Base-by-base conservation (phyloP, 495 filamentous ascomycete species). In the Tuber calosporum region DNA sequence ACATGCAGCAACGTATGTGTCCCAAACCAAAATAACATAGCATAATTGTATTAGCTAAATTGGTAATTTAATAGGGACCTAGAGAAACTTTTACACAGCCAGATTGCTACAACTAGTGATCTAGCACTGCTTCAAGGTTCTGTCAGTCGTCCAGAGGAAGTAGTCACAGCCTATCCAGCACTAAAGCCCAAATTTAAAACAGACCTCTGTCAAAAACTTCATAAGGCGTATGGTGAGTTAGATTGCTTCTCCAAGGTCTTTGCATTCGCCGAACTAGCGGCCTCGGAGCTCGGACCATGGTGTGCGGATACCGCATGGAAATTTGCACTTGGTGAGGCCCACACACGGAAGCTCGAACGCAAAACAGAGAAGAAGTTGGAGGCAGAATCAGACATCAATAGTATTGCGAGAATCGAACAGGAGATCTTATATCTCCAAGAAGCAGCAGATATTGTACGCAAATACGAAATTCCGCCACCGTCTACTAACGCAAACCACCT, bases 281-380 rank as follows among this genome's bases (percentile, higher is more conserved):
- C 85, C 41, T 85, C 89, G 20, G 87, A 96, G 75, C 84, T 98
- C 17, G 80, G 95, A 9, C 82, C 84, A 37, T 99, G 95, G 95
- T 92, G 90, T 76, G 87, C 93, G n/a, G 94, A 99, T 81, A 84
- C 87, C 38, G 87, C 91, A 62, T 97, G 94, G 93, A 82, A 84
- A 37, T 86, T 90, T 68, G 88, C 88, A n/a, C 83, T 97, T 11
- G 84, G 84, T 0, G 89, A 92, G 38, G 86, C 89, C 8, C 86
- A 92, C 71, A 78, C 87, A 0, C 85, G 86, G 7, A 92, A 89
- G 75, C 80, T 93, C 11, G 87, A 91, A 72, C 83, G 86, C 71
- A 84, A 85, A 76, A 83, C 86, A 69, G 84, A 90, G 74, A 82
- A 86, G 53, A 79, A 82, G 53, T 82, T 83, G 80, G 80, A 38